Evolutionary conservation across 163 green algal genomes (phyloP).

Genomic region (Chlorella variabilis): DNA sequence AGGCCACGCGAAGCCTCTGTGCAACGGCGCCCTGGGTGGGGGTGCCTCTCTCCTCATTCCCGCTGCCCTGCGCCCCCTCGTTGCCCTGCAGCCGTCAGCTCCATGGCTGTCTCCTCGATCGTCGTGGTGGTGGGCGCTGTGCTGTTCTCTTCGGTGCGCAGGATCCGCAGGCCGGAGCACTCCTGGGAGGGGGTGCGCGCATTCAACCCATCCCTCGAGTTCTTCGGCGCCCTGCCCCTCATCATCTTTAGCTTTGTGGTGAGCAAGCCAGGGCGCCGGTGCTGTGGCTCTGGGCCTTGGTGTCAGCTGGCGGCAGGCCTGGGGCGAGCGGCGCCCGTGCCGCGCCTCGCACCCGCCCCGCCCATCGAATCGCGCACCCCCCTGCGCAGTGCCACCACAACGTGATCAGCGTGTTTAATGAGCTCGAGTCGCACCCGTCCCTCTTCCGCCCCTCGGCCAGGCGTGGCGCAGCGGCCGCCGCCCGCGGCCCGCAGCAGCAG

Average conservation of each 20-base stretch:
- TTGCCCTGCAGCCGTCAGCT: constrained; percentile 7
- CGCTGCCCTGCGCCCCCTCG: not conserved
- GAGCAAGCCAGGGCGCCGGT: not conserved
- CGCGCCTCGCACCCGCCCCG: too few species aligned
- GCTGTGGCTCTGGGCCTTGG: too few species aligned
- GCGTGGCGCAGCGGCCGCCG: too few species aligned
- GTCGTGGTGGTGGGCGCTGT: constrained; percentile 31
- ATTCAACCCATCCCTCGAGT: not conserved
- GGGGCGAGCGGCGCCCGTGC: too few species aligned
- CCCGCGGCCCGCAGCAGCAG: not conserved
- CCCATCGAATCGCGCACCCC: too few species aligned
- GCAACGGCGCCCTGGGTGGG: too few species aligned
- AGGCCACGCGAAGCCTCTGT: not conserved
- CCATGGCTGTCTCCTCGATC: constrained; percentile 21
- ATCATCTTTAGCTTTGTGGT: constrained; percentile 38
- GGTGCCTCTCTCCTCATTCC: too few species aligned
- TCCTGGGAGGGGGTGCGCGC: not conserved
- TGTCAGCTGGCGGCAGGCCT: too few species aligned
- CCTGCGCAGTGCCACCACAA: constrained; percentile 28
- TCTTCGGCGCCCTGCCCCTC: constrained; percentile 31
- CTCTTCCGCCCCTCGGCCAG: not conserved
- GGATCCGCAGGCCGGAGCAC: not conserved
- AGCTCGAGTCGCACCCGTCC: not conserved
- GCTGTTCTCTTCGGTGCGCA: not conserved
- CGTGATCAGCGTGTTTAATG: constrained; percentile 6